Percentiles rank a stretch among this genome's conserved stretches.
These are phyloP conservation scores for Balansia obtecta DNA, from an alignment of 2,329 filamentous ascomycete genomes.

Conservation along the genomic window DNA sequence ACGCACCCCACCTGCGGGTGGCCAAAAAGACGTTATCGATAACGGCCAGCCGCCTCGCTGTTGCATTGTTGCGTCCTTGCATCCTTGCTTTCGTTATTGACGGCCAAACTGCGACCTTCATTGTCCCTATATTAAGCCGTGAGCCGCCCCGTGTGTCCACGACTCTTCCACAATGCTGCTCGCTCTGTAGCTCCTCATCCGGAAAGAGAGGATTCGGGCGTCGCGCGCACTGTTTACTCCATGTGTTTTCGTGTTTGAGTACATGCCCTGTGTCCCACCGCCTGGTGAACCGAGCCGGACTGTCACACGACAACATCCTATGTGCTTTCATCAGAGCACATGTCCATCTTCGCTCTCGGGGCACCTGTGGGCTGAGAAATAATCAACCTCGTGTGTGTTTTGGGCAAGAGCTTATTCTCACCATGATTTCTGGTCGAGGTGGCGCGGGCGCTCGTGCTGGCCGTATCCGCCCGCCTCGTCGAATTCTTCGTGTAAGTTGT, in stretches of 20 bases:
- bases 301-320: not conserved
- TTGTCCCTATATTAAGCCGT: not conserved
- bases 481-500: slow-evolving; percentile 27
- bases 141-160: not conserved
- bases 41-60: not conserved
- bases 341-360: not conserved
- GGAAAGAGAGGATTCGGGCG: not conserved
- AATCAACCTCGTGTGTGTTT: not conserved
- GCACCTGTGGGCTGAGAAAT: not conserved
- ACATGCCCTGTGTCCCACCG: not conserved
- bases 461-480: slow-evolving; percentile 31
- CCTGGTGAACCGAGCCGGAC: not conserved
- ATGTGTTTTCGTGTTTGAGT: not conserved
- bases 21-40: slow-evolving; percentile 4
- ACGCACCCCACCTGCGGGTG: not conserved
- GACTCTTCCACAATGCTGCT: not conserved
- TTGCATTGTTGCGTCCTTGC: not conserved
- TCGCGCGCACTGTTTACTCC: not conserved
- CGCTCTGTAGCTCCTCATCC: not conserved
- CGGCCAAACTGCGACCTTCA: not conserved
- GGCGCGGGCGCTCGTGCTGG: slow-evolving; percentile 26
- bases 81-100: too few relatives aligned
- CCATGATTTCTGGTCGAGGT: slow-evolving; percentile 38
- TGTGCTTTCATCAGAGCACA: not conserved
- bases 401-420: not conserved